Evolutionary conservation across 1,284 basidiomycete species (phyloP), one percentile per base, ranked within the genome.

Genomic region (Cyathus olla): DNA sequence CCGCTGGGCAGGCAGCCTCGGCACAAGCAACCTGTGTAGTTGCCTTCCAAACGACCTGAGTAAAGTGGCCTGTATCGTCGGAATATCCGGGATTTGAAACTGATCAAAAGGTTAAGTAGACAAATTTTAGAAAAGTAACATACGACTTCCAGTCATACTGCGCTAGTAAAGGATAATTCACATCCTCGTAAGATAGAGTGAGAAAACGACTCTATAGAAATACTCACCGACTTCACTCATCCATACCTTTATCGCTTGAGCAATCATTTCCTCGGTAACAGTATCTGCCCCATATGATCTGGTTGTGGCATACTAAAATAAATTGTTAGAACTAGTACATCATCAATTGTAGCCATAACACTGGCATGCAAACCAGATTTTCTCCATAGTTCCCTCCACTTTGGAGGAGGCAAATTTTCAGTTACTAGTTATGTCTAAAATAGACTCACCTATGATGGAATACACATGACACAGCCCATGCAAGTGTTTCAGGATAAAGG

Each of bases 31-130:
- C 69, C 24, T 66, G 54, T 3, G 29, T 67, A 11, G 62, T 71
- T 28, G 61, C 58, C 62, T 69, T 72, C 70, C 69, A 73, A 11
- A 72, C 69, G 40, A 66, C 65, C 59, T 66, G 62, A 28, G 66
- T 65, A 55, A 67, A 68, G 48, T 68, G 66, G 3, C 64, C 62
- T 11, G 66, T 64, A 19, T 17, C 57, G 2, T 46, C 22, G 21
- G 61, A 57, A 48, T 62, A 67, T 21, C 60, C 65, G 21, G 66
- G 65, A 24, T 62, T 50, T 28, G 56, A 60, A 57, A 66, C 60
- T 61, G 49, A 48, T n/a, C n/a, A 4, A 29, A 22, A 31, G 24
- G 26, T 10, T 44, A 15, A 49, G 37, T 27, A 17, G 11, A 48
- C 15, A 13, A 22, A 2, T n/a, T 52, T 37, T 47, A 5, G 11